Conservation (phyloP, 441 rosid species). For the Pelargonium australe region DNA sequence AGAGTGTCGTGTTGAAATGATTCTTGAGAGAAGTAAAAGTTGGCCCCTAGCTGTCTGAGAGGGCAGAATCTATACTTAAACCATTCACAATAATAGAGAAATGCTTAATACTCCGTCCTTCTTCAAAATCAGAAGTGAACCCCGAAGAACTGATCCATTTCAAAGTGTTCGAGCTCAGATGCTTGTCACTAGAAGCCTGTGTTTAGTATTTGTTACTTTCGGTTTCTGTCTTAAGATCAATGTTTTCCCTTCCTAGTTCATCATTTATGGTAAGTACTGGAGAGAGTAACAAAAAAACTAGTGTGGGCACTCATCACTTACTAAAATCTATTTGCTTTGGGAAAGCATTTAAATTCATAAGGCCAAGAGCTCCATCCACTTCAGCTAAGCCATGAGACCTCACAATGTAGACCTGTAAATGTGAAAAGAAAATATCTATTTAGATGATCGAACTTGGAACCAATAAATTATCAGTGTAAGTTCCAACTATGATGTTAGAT, state of each 20-base stretch:
- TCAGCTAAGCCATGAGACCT: slow-evolving; percentile 6
- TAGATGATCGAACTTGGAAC: not conserved
- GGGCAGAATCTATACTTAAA: not conserved
- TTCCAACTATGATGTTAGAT: not conserved
- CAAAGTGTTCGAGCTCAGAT: slow-evolving; percentile 1
- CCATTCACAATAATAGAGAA: not conserved
- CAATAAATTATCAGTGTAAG: not conserved
- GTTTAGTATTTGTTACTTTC: not conserved
- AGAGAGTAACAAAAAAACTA: slow-evolving; percentile 4
- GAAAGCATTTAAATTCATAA: not conserved
- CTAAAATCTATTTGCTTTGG: slow-evolving; percentile 8
- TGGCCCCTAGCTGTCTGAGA: not conserved
- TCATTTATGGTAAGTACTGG: not conserved
- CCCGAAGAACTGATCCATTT: not conserved
- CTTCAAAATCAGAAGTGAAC: not conserved
- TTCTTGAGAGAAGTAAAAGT: not conserved
- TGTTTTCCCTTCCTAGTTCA: not conserved
- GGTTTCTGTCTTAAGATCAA: not conserved
- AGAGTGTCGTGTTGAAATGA: not conserved
- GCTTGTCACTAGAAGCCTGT: not conserved
- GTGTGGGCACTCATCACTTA: slow-evolving; percentile 1
- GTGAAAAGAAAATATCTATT: not conserved
- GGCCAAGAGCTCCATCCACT: slow-evolving; percentile 14
- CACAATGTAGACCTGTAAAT: slow-evolving; percentile 15
- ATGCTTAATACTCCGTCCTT: too few relatives aligned